phyloP scores from a whole-genome alignment of 2,329 filamentous ascomycete species.

The Septoria petroselini region DNA sequence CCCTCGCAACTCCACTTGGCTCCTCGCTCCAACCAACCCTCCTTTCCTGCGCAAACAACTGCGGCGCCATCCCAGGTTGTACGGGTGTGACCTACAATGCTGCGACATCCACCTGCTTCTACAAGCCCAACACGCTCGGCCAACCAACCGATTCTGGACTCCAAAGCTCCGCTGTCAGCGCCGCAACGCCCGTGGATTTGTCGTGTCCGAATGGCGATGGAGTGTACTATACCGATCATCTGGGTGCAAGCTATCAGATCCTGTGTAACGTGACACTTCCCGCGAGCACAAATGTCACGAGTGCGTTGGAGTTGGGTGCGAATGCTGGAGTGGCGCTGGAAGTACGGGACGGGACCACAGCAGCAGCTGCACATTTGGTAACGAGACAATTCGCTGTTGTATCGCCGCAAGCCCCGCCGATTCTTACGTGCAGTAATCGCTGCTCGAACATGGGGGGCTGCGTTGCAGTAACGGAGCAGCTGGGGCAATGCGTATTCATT shows the following conservation, averaged over 20 bases:
- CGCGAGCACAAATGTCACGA: constrained; percentile 1
- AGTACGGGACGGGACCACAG: neutral
- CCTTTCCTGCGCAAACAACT: constrained; percentile 28
- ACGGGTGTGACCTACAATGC: constrained; percentile 21
- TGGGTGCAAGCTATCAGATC: constrained; percentile 30
- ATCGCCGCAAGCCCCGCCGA: neutral
- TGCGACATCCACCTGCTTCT: constrained; percentile 22
- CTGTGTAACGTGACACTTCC: constrained; percentile 31
- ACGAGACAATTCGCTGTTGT: neutral
- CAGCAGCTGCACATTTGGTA: neutral
- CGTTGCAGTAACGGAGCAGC: constrained; percentile 20
- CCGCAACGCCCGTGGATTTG: constrained; percentile 24
- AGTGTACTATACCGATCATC: constrained; percentile 25
- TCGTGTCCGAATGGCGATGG: constrained; percentile 29
- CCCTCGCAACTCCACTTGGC: constrained; percentile 18
- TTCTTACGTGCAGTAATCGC: constrained; percentile 24
- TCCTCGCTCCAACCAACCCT: constrained; percentile 21
- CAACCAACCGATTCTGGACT: neutral
- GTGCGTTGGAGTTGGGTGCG: neutral
- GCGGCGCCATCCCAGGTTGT: constrained; percentile 24
- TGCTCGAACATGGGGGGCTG: constrained; percentile 24
- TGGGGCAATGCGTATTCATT: constrained; percentile 23
- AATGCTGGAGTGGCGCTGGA: neutral
- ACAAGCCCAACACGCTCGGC: constrained; percentile 19
- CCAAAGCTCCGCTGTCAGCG: neutral